phyloP scores from a whole-genome alignment of 1,284 basidiomycete species.

The Salmacisia buchloeana region DNA sequence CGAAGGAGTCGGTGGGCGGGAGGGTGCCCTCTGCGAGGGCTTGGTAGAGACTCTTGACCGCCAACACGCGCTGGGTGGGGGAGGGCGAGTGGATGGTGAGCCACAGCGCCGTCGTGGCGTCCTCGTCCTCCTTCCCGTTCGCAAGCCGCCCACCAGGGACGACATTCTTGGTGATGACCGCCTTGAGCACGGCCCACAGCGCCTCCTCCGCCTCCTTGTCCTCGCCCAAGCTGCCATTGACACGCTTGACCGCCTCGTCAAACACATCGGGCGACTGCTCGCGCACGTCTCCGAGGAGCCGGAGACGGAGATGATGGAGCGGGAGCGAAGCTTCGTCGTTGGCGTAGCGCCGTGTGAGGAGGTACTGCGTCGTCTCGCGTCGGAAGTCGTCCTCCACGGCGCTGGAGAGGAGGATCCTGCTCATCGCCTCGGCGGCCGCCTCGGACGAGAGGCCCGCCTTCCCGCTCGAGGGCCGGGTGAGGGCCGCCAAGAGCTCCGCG shows the following conservation, averaged over 20 bases:
- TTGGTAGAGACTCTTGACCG: constrained; percentile 28
- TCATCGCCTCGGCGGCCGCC: background rate
- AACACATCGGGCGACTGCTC: constrained; percentile 24
- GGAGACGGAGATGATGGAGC: constrained; percentile 5
- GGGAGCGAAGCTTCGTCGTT: background rate
- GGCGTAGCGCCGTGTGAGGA: background rate
- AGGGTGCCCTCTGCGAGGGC: constrained; percentile 21
- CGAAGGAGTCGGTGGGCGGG: constrained; percentile 27
- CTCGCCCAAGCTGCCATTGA: constrained; percentile 18
- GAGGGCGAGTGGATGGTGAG: constrained; percentile 40
- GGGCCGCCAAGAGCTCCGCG: constrained; percentile 23
- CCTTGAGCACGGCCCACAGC: constrained; percentile 29
- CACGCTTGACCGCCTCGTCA: constrained; percentile 26
- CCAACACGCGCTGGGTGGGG: constrained; percentile 24
- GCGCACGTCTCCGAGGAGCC: constrained; percentile 26
- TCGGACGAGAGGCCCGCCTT: background rate
- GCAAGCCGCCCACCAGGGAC: background rate
- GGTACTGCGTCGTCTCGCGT: background rate
- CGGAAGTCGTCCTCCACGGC: background rate
- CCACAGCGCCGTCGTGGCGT: constrained; percentile 29
- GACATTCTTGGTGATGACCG: constrained; percentile 19
- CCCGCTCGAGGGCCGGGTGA: constrained; percentile 10
- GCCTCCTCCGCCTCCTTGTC: constrained; percentile 19
- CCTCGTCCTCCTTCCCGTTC: constrained; percentile 15
- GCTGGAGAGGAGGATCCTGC: background rate